Evolutionary conservation across 2,329 filamentous ascomycete species (phyloP).

Genomic region (Cladobotryum mycophilum): DNA sequence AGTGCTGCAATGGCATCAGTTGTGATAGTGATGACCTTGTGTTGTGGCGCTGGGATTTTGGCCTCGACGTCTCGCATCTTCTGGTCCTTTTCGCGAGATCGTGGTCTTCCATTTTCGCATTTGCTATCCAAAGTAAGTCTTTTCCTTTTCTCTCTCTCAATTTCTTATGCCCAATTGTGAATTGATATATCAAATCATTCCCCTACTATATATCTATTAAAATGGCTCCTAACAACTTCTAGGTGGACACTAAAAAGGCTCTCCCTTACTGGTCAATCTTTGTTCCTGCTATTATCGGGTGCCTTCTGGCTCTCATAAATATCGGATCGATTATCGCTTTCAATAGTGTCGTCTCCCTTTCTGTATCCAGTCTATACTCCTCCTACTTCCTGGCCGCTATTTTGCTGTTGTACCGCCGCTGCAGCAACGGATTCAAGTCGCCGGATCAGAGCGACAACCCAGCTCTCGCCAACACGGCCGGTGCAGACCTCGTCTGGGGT

Average conservation of each 20-base stretch:
- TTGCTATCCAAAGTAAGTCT: constrained; percentile 19
- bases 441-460: too few species aligned
- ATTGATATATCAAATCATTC: too few species aligned
- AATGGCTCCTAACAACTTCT: too few species aligned
- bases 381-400: too few species aligned
- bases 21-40: constrained; percentile 42
- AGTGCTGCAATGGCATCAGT: constrained; percentile 45
- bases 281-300: constrained; percentile 21
- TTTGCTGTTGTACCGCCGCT: too few species aligned
- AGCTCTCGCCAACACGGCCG: too few species aligned
- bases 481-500: too few species aligned
- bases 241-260: too few species aligned
- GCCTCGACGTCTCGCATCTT: constrained; percentile 52
- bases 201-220: too few species aligned
- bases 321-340: constrained; percentile 24
- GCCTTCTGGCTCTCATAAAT: constrained; percentile 28
- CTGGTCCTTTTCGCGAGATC: constrained; percentile 43
- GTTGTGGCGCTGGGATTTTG: constrained; percentile 46
- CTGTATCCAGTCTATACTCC: too few species aligned
- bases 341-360: neutral
- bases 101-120: constrained; percentile 25
- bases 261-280: constrained; percentile 11
- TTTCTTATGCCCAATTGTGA: too few species aligned
- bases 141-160: neutral
- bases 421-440: too few species aligned